Evolutionary conservation across 1,139 yeast species (phyloP).

Genomic region (Sugiyamaella sp.): DNA sequence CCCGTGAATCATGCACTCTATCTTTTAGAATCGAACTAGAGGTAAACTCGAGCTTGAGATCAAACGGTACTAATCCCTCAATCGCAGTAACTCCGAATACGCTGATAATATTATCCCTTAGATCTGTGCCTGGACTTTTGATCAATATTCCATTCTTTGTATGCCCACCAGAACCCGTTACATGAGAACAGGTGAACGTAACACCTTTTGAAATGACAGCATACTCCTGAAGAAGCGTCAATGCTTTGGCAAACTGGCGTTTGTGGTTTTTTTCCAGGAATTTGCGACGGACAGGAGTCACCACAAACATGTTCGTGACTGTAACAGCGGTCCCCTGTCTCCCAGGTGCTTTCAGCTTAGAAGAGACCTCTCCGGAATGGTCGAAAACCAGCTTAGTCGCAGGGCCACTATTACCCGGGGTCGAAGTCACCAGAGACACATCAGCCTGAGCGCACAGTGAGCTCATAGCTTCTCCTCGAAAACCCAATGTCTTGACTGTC

Average conservation of each 20-base stretch:
- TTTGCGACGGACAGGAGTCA: constrained; percentile 66
- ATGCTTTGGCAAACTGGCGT: constrained; percentile 69
- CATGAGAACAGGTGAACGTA: constrained; percentile 61
- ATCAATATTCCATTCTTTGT: constrained; percentile 57
- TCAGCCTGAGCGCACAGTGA: constrained; percentile 46
- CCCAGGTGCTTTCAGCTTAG: constrained; percentile 44
- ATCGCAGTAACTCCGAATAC: constrained; percentile 71
- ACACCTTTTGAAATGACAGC: constrained; percentile 61
- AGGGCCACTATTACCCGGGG: constrained; percentile 45
- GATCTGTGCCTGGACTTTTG: constrained; percentile 39
- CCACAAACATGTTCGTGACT: constrained; percentile 55
- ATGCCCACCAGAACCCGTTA: constrained; percentile 34
- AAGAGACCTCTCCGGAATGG: constrained; percentile 52
- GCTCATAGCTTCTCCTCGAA: constrained; percentile 44
- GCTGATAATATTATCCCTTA: constrained; percentile 61
- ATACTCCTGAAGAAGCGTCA: constrained; percentile 67
- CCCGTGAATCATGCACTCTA: constrained; percentile 12
- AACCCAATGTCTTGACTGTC: constrained; percentile 45
- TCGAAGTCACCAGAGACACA: constrained; percentile 57
- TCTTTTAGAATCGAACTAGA: constrained; percentile 17
- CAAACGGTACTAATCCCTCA: constrained; percentile 57
- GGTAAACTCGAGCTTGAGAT: constrained; percentile 29
- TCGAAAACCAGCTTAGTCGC: constrained; percentile 60
- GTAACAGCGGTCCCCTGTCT: constrained; percentile 57
- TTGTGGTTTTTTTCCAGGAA: constrained; percentile 69